phyloP scores from a whole-genome alignment of 1,284 basidiomycete species.

The Pulchroboletus neoregius region DNA sequence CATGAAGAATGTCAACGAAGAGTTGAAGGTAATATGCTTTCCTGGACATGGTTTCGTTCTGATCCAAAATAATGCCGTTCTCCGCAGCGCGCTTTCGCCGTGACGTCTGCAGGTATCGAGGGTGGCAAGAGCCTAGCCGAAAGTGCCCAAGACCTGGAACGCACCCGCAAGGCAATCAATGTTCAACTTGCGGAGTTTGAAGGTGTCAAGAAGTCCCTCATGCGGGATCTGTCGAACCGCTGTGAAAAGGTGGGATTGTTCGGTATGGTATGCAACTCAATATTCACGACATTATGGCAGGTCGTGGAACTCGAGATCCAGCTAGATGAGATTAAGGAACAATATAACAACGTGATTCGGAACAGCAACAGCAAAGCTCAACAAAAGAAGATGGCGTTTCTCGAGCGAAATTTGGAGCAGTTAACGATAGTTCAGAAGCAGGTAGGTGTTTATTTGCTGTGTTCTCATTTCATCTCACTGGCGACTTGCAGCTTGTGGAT shows the following conservation, averaged over 20 bases:
- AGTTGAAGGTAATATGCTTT: conserved; percentile 75
- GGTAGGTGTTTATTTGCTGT: conserved; percentile 41
- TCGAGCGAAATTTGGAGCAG: conserved; percentile 96
- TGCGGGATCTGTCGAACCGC: conserved; percentile 98
- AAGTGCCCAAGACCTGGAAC: conserved; percentile 95
- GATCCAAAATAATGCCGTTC: conserved; percentile 10
- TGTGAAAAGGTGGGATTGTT: conserved; percentile 85
- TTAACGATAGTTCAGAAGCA: conserved; percentile 96
- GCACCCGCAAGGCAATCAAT: conserved; percentile 95
- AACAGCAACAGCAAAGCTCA: conserved; percentile 98
- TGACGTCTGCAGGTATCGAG: conserved; percentile 93
- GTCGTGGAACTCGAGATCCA: conserved; percentile 99
- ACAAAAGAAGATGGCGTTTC: conserved; percentile 99
- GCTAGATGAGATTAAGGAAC: conserved; percentile 97
- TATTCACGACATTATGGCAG: conserved; percentile 40
- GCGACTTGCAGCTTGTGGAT: conserved; percentile 78
- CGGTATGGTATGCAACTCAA: conserved; percentile 2
- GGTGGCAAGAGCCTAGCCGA: conserved; percentile 95
- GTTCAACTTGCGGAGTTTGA: conserved; percentile 98
- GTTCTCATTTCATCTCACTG: conserved; percentile 2
- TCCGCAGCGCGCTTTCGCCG: conserved; percentile 86
- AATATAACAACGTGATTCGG: conserved; percentile 97
- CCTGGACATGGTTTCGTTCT: neutral
- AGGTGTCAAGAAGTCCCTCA: conserved; percentile 96
- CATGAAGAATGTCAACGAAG: conserved; percentile 95